phyloP scores from a whole-genome alignment of 768 basidiomycete genomes.

The Boletus subcaerulescens region DNA sequence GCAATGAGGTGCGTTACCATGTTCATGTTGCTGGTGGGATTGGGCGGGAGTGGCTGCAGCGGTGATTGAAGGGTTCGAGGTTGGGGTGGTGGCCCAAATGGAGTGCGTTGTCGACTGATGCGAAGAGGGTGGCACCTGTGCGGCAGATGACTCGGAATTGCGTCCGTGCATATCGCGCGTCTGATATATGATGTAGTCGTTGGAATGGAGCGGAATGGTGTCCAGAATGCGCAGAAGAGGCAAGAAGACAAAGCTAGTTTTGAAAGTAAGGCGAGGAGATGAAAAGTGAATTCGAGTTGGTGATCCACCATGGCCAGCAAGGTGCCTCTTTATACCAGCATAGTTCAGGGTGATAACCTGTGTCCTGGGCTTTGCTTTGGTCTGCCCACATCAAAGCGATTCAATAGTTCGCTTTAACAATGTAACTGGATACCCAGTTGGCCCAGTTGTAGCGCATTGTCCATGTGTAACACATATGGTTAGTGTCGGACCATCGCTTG shows the following conservation, averaged over 20 bases:
- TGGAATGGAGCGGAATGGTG: background rate
- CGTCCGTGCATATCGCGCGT: background rate
- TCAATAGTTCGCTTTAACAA: too few species aligned
- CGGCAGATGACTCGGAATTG: background rate
- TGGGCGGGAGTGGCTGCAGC: background rate
- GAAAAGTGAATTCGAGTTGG: background rate
- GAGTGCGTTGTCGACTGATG: background rate
- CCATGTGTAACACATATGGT: too few species aligned
- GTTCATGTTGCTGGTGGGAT: background rate
- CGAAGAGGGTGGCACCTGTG: background rate
- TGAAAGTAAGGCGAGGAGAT: background rate
- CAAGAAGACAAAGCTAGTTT: background rate
- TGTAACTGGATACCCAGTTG: too few species aligned
- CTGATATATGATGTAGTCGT: background rate
- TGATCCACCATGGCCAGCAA: background rate
- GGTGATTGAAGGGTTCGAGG: background rate
- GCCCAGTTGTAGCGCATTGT: too few species aligned
- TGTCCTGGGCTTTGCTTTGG: too few species aligned
- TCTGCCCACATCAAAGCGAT: too few species aligned
- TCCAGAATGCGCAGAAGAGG: background rate
- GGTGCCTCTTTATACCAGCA: slow-evolving; percentile 1
- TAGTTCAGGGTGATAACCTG: background rate
- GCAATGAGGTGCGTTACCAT: background rate
- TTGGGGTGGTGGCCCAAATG: background rate
- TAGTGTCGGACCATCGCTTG: too few species aligned